phyloP scores from a whole-genome alignment of 2,329 filamentous ascomycete species.

The Hypomyces perniciosus region DNA sequence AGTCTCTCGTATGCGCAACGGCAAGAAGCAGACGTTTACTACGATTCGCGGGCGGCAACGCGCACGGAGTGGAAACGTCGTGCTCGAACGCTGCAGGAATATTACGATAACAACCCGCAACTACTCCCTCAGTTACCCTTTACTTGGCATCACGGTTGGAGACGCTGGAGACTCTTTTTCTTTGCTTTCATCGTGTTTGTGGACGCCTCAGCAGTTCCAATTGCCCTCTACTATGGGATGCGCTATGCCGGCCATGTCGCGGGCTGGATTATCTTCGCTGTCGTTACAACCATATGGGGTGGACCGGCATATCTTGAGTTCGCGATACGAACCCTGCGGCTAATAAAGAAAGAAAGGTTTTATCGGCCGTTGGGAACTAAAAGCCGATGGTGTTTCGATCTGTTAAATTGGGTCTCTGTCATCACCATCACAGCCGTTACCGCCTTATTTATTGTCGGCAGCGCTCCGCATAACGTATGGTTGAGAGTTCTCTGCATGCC shows the following conservation, averaged over 20 bases:
- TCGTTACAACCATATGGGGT: slow-evolving; percentile 50
- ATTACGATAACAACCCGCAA: slow-evolving; percentile 34
- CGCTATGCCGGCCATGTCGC: slow-evolving; percentile 34
- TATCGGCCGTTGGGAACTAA: slow-evolving; percentile 44
- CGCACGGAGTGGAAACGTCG: slow-evolving; percentile 29
- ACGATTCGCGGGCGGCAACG: slow-evolving; percentile 34
- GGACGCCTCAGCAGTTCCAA: slow-evolving; percentile 38
- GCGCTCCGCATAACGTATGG: slow-evolving; percentile 44
- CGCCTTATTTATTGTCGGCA: slow-evolving; percentile 43
- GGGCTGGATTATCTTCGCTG: slow-evolving; percentile 42
- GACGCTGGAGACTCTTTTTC: slow-evolving; percentile 39
- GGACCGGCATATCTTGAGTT: slow-evolving; percentile 50
- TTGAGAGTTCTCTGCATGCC: slow-evolving; percentile 47
- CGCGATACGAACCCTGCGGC: slow-evolving; percentile 40
- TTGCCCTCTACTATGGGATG: slow-evolving; percentile 47
- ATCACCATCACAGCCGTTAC: slow-evolving; percentile 45
- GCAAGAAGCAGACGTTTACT: slow-evolving; percentile 31
- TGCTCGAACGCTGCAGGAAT: slow-evolving; percentile 31
- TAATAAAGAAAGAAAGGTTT: slow-evolving; percentile 42
- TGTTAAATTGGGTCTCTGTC: slow-evolving; percentile 40
- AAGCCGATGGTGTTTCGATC: slow-evolving; percentile 44
- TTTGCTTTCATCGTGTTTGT: slow-evolving; percentile 44
- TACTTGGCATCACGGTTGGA: slow-evolving; percentile 35
- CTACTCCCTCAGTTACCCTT: slow-evolving; percentile 36
- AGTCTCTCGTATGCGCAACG: slow-evolving; percentile 32